phyloP scores from a whole-genome alignment of 306 rosid species.

The Coriaria nepalensis region DNA sequence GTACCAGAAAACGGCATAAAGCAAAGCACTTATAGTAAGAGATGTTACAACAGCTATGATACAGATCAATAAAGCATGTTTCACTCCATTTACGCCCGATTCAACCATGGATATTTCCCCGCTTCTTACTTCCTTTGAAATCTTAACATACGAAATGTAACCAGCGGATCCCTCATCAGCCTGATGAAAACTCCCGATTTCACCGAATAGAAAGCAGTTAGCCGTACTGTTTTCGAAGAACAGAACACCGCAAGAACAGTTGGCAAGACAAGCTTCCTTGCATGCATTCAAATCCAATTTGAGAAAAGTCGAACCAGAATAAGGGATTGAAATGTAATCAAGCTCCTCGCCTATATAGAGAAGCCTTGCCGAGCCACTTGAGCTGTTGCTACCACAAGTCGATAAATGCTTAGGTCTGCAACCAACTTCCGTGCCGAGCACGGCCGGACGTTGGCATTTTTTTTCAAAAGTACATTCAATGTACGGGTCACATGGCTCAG shows the following conservation, averaged over 20 bases:
- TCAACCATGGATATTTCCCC: conserved; percentile 16
- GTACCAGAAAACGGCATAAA: conserved; percentile 37
- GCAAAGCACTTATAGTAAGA: conserved; percentile 32
- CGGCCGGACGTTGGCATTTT: conserved; percentile 62
- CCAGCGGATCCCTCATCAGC: conserved; percentile 24
- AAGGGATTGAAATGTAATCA: conserved; percentile 52
- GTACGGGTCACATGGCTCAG: conserved; percentile 61
- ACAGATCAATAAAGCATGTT: conserved; percentile 29
- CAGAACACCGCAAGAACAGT: conserved; percentile 70
- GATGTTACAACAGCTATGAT: conserved; percentile 38
- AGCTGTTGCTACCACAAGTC: conserved; percentile 23
- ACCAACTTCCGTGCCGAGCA: conserved; percentile 35
- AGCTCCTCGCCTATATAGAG: conserved; percentile 42
- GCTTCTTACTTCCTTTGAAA: conserved; percentile 23
- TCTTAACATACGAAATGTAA: conserved; percentile 59
- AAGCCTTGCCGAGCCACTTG: conserved; percentile 19
- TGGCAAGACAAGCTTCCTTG: conserved; percentile 42
- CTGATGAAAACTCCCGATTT: conserved; percentile 54
- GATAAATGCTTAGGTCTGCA: conserved; percentile 51
- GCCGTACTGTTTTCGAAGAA: conserved; percentile 67
- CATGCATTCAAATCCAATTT: conserved; percentile 51
- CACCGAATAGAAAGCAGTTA: conserved; percentile 46
- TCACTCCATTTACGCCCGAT: conserved; percentile 19
- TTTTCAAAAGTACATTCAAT: conserved; percentile 26
- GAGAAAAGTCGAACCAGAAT: conserved; percentile 33